Conservation (phyloP, 164 flowering plant genomes). For the Hamamelis virginiana region DNA sequence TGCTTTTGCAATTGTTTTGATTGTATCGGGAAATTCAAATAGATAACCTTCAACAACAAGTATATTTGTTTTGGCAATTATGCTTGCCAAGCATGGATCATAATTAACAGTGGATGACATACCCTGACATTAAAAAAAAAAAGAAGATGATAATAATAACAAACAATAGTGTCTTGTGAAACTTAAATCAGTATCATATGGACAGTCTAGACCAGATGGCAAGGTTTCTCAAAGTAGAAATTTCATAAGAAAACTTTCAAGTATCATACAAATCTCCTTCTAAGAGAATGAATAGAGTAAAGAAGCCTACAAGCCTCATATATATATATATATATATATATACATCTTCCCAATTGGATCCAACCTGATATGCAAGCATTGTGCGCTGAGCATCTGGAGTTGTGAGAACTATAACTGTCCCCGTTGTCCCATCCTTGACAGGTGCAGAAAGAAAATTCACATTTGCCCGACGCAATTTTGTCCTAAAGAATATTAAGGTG, state of each 20-base stretch:
- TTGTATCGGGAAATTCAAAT: slow-evolving; percentile 88
- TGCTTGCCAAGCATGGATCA: slow-evolving; percentile 61
- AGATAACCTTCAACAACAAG: slow-evolving; percentile 94
- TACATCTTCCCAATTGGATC: too few relatives aligned
- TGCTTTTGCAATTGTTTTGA: slow-evolving; percentile 67
- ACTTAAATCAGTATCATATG: background rate
- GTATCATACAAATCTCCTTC: too few relatives aligned
- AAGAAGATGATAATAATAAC: too few relatives aligned
- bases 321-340: too few relatives aligned
- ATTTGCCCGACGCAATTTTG: slow-evolving; percentile 82
- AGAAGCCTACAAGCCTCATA: too few relatives aligned
- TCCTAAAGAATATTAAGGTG: slow-evolving; percentile 31
- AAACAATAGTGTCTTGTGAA: background rate
- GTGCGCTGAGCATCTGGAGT: slow-evolving; percentile 98
- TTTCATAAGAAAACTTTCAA: too few relatives aligned
- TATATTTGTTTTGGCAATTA: slow-evolving; percentile 68
- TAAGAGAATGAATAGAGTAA: too few relatives aligned
- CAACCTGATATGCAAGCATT: slow-evolving; percentile 95
- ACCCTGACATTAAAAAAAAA: slow-evolving; percentile 58
- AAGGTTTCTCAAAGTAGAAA: too few relatives aligned
- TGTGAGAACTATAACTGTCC: slow-evolving; percentile 97
- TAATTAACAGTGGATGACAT: slow-evolving; percentile 74
- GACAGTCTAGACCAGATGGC: background rate
- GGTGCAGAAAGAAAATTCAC: slow-evolving; percentile 84
- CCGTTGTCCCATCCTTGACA: slow-evolving; percentile 90